phyloP scores from a whole-genome alignment of 2,329 filamentous ascomycete genomes.

The Ampelomyces quisqualis region DNA sequence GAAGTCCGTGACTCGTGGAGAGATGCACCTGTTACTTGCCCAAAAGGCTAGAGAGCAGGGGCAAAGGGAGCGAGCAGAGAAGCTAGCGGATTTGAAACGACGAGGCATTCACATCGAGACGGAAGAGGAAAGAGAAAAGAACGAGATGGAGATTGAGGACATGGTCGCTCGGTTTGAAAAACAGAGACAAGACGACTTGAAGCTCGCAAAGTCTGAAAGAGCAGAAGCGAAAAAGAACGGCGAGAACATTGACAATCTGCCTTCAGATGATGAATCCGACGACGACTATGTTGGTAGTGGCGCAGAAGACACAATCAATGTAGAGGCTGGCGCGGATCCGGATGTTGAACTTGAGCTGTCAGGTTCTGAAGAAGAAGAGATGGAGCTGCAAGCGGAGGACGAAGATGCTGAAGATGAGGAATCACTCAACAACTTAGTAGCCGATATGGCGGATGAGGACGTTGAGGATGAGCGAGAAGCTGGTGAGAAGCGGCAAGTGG shows the following conservation, averaged over 20 bases:
- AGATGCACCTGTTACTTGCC: constrained; percentile 68
- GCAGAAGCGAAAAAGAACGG: constrained; percentile 66
- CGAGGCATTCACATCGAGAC: constrained; percentile 82
- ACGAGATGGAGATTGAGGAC: constrained; percentile 82
- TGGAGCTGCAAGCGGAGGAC: constrained; percentile 21
- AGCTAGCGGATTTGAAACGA: constrained; percentile 72
- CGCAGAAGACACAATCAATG: constrained; percentile 49
- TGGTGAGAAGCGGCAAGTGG: constrained; percentile 12
- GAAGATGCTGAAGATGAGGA: constrained; percentile 28
- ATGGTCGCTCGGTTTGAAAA: constrained; percentile 68
- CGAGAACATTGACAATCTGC: constrained; percentile 45
- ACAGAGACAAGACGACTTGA: constrained; percentile 75
- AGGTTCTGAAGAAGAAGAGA: constrained; percentile 34
- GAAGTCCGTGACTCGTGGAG: constrained; percentile 64
- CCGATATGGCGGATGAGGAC: constrained; percentile 46
- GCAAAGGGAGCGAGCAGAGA: constrained; percentile 71
- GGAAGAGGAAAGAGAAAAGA: constrained; percentile 78
- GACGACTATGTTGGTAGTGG: constrained; percentile 52
- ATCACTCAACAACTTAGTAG: constrained; percentile 36
- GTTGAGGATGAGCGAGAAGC: constrained; percentile 22
- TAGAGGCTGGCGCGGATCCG: constrained; percentile 39
- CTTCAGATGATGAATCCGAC: constrained; percentile 58
- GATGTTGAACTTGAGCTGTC: constrained; percentile 30
- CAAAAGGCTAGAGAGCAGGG: constrained; percentile 79
- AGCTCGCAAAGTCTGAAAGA: constrained; percentile 75